Evolutionary conservation across 768 basidiomycete species (phyloP).

Genomic region (Boletus patriciae): DNA sequence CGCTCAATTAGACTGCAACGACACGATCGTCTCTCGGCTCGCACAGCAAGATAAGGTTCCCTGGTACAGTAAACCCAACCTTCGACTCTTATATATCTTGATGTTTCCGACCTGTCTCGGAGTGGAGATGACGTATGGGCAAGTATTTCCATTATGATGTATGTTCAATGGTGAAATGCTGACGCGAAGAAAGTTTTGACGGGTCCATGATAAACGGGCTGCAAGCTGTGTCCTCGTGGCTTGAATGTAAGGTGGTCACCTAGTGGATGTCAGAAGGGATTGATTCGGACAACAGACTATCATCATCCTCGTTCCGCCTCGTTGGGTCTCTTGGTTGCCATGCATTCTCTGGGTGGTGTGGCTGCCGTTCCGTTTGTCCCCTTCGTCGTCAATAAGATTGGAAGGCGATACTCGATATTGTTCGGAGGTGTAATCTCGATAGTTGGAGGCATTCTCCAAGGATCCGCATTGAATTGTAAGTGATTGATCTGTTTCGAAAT

Average conservation of each 20-base stretch:
- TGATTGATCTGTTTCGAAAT: background rate
- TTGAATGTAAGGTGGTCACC: constrained; percentile 42
- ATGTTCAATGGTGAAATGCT: background rate
- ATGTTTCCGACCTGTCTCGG: constrained; percentile 44
- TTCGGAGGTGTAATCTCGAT: constrained; percentile 6
- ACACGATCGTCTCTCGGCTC: constrained; percentile 20
- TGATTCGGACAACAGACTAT: constrained; percentile 42
- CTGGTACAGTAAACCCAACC: constrained; percentile 64
- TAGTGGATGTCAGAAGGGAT: background rate
- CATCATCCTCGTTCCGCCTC: constrained; percentile 52
- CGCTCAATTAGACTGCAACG: background rate
- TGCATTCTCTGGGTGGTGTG: constrained; percentile 61
- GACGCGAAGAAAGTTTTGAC: constrained; percentile 15
- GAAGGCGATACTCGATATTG: constrained; percentile 16
- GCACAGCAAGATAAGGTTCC: constrained; percentile 48
- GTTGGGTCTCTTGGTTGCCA: constrained; percentile 32
- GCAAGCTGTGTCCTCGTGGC: constrained; percentile 59
- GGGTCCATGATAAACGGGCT: constrained; percentile 65
- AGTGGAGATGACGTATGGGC: constrained; percentile 24
- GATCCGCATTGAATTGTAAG: constrained; percentile 5
- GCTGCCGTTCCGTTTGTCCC: constrained; percentile 46
- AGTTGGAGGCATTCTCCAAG: constrained; percentile 2
- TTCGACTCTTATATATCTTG: constrained; percentile 54
- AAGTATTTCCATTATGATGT: background rate
- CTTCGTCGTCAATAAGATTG: constrained; percentile 3